Percentiles rank a stretch among this genome's conserved stretches.
Evolutionary conservation across 2,329 filamentous ascomycete genomes (phyloP).

Genomic region (Tolypocladium album): DNA sequence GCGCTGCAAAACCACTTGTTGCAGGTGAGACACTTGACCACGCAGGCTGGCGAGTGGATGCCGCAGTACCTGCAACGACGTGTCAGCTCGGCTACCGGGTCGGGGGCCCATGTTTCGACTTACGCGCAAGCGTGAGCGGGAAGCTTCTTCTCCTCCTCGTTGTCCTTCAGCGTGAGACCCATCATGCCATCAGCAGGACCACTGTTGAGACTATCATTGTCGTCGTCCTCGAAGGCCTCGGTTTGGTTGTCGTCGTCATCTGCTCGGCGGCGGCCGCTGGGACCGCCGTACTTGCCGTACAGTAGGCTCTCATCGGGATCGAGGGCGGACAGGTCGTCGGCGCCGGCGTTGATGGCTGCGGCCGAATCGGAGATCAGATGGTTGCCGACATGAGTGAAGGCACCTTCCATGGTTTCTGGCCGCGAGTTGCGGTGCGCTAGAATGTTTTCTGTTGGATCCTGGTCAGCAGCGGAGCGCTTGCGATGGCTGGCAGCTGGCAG

Average conservation of each 20-base stretch:
- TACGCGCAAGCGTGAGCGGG: constrained; percentile 94
- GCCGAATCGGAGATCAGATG: constrained; percentile 76
- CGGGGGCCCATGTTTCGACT: constrained; percentile 24
- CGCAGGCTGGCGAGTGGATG: constrained; percentile 89
- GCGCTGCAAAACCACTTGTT: constrained; percentile 99
- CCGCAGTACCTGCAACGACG: constrained; percentile 66
- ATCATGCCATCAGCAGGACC: constrained; percentile 67
- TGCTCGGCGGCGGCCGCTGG: constrained; percentile 55
- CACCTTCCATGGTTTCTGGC: constrained; percentile 59
- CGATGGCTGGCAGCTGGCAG: not conserved
- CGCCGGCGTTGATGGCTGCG: constrained; percentile 76
- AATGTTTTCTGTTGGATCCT: constrained; percentile 1
- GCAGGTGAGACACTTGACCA: constrained; percentile 92
- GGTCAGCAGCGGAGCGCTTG: not conserved
- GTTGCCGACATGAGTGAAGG: constrained; percentile 81
- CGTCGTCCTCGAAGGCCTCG: constrained; percentile 74
- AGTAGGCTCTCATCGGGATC: constrained; percentile 75
- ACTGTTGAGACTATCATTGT: constrained; percentile 66
- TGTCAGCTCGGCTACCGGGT: constrained; percentile 10
- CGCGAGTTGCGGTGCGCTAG: constrained; percentile 2
- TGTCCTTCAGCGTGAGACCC: constrained; percentile 43
- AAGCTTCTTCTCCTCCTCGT: constrained; percentile 79
- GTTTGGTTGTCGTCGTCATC: constrained; percentile 88
- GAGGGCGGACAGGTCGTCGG: constrained; percentile 61
- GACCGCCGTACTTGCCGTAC: constrained; percentile 56